Conservation (phyloP, 805 yeast species). For the Suhomyces prunicola region DNA sequence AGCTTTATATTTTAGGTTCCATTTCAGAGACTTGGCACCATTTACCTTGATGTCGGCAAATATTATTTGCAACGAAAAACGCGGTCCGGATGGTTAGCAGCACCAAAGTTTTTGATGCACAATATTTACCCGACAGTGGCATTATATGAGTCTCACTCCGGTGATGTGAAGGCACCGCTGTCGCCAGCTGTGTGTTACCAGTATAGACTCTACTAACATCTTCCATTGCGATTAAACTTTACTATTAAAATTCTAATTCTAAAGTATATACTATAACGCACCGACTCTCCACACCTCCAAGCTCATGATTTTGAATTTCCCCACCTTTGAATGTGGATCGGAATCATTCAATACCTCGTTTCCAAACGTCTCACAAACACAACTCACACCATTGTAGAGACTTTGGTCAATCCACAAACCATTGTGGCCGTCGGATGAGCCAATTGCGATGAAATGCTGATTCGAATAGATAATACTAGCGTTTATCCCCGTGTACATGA, state of each 20-base stretch:
- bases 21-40: neutral
- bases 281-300: conserved; percentile 86
- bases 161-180: neutral
- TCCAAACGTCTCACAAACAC: conserved; percentile 80
- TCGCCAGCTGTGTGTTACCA: neutral
- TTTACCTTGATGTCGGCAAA: neutral
- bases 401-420: conserved; percentile 86
- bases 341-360: conserved; percentile 62
- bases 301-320: conserved; percentile 70
- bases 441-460: conserved; percentile 72
- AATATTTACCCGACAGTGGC: neutral
- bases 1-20: neutral
- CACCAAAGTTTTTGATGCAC: neutral
- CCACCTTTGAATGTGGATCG: conserved; percentile 33
- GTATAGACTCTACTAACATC: neutral
- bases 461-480: conserved; percentile 84
- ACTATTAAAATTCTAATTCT: neutral
- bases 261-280: conserved; percentile 12
- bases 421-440: conserved; percentile 90
- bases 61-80: neutral
- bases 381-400: conserved; percentile 72
- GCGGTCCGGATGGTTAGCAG: neutral
- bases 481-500: conserved; percentile 83
- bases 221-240: neutral
- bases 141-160: neutral